phyloP scores from a whole-genome alignment of 768 basidiomycete species.

The Pleurotus salmoneostramineus region DNA sequence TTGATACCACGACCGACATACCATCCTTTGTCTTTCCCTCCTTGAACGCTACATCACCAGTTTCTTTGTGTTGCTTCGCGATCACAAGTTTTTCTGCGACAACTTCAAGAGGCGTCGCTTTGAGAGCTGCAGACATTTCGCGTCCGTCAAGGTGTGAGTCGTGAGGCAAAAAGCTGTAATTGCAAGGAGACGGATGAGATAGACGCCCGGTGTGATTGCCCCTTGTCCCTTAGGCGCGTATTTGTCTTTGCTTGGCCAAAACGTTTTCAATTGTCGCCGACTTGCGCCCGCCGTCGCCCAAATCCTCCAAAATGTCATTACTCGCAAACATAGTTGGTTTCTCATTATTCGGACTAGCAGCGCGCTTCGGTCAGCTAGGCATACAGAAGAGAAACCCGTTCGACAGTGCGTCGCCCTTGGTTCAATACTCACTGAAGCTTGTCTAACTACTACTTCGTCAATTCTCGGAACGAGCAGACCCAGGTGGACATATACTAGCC shows the following conservation, averaged over 20 bases:
- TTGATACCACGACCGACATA: slow-evolving; percentile 22
- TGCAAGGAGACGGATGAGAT: slow-evolving; percentile 15
- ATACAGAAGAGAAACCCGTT: slow-evolving; percentile 79
- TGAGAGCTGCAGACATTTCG: neutral
- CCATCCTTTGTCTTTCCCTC: slow-evolving; percentile 57
- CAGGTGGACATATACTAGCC: slow-evolving; percentile 63
- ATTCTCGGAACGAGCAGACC: slow-evolving; percentile 43
- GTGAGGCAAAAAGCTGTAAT: slow-evolving; percentile 13
- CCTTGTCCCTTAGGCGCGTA: neutral
- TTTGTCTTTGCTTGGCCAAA: neutral
- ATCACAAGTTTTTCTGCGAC: slow-evolving; percentile 46
- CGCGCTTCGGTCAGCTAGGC: slow-evolving; percentile 82
- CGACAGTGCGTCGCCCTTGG: slow-evolving; percentile 55
- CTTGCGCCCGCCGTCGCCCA: neutral
- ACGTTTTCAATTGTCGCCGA: neutral
- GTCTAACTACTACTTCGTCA: neutral
- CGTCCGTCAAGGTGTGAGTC: neutral
- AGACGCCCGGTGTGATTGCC: slow-evolving; percentile 4
- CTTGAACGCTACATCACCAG: slow-evolving; percentile 68
- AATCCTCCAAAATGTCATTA: slow-evolving; percentile 46
- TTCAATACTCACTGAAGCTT: neutral
- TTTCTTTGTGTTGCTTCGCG: slow-evolving; percentile 66
- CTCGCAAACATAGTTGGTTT: slow-evolving; percentile 72
- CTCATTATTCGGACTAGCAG: slow-evolving; percentile 77
- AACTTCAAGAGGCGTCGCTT: slow-evolving; percentile 18